phyloP scores from a whole-genome alignment of 306 rosid genomes.

The Vicia faba region DNA sequence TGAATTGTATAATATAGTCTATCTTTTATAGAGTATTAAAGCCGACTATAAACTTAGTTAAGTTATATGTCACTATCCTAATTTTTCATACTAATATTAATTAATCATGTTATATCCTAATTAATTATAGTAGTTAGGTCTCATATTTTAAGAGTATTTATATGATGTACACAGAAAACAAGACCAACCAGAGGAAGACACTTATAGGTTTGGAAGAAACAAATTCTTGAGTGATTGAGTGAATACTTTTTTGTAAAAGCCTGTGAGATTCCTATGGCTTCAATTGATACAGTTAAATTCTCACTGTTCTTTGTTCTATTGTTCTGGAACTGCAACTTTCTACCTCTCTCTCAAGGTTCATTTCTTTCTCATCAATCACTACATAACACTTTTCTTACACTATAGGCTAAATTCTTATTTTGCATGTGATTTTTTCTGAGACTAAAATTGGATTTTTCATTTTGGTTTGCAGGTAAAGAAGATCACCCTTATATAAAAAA shows the following conservation, averaged over 20 bases:
- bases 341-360: slow-evolving; percentile 61
- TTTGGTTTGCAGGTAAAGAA: slow-evolving; percentile 37
- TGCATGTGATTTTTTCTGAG: slow-evolving; percentile 23
- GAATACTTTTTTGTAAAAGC: slow-evolving; percentile 46
- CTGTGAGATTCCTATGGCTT: slow-evolving; percentile 65
- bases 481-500: slow-evolving; percentile 67
- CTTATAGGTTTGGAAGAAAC: slow-evolving; percentile 56
- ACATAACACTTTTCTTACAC: not conserved
- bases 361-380: slow-evolving; percentile 5
- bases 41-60: too few relatives aligned
- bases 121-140: not conserved
- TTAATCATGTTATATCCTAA: not conserved
- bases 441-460: not conserved
- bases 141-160: slow-evolving; percentile 36
- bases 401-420: slow-evolving; percentile 5
- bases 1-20: too few relatives aligned
- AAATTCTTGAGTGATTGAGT: slow-evolving; percentile 50
- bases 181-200: slow-evolving; percentile 85
- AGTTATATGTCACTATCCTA: not conserved
- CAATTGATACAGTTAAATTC: slow-evolving; percentile 53
- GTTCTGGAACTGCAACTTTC: slow-evolving; percentile 40
- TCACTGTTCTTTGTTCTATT: slow-evolving; percentile 44
- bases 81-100: not conserved
- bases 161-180: slow-evolving; percentile 58
- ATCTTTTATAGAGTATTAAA: too few relatives aligned